A percentile compares a stretch with the other conserved stretches of the same genome.
Evolutionary conservation across 495 filamentous ascomycete genomes (phyloP).

Genomic region (Penicillium goetzii): DNA sequence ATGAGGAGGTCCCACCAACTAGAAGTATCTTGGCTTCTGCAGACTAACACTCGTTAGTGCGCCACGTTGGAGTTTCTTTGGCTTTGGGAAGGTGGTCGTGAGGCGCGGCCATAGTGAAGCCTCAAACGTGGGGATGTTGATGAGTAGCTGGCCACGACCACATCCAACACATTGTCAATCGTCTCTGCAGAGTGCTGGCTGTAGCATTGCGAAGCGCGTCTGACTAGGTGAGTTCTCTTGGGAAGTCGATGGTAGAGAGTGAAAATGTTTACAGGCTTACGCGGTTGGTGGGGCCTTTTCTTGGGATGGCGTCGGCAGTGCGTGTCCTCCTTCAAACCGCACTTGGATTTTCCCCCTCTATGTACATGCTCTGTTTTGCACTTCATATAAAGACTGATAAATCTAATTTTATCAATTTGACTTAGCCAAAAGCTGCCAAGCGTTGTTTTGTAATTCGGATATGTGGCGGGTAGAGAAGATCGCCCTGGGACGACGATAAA

Average conservation of each 20-base stretch:
- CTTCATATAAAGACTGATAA: not conserved
- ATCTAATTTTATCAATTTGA: conserved; percentile 6
- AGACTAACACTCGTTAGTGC: conserved; percentile 24
- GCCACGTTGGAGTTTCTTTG: conserved; percentile 1
- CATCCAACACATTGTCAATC: not conserved
- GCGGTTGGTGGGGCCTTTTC: conserved; percentile 31
- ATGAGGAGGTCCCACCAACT: conserved; percentile 17
- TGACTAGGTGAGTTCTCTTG: conserved; percentile 8
- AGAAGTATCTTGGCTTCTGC: conserved; percentile 23
- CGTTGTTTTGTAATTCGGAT: not conserved
- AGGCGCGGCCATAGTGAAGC: not conserved
- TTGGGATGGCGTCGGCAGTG: conserved; percentile 28
- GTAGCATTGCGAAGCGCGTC: not conserved
- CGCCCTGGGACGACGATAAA: not conserved
- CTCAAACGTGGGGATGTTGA: not conserved
- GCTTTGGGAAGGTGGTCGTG: not conserved
- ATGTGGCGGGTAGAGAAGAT: not conserved
- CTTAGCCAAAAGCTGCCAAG: not conserved
- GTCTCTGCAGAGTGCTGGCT: not conserved
- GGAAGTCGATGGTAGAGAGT: conserved; percentile 6
- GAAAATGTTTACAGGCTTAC: conserved; percentile 22
- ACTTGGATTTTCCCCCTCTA: not conserved
- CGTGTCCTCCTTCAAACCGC: conserved; percentile 17
- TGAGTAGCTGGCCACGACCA: not conserved
- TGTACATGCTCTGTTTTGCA: not conserved